These are phyloP conservation scores for Pestalotiopsis fici DNA, from an alignment of 2,329 filamentous ascomycete species.

Conservation along the genomic window DNA sequence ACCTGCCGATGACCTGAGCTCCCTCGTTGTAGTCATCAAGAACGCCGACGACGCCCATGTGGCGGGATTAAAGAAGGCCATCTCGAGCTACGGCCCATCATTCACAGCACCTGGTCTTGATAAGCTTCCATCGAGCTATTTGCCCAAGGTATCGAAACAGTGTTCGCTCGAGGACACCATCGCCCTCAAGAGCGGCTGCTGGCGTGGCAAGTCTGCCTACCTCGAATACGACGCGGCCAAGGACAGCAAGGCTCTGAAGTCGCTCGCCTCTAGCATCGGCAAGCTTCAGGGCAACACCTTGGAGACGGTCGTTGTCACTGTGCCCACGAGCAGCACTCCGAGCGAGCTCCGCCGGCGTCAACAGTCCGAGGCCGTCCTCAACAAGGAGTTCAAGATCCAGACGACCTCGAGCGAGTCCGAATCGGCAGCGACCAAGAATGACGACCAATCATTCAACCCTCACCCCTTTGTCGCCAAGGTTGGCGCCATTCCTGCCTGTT, in stretches of 20 bases:
- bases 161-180: constrained; percentile 28
- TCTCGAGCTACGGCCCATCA: constrained; percentile 40
- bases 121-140: constrained; percentile 46
- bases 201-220: constrained; percentile 29
- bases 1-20: constrained; percentile 39
- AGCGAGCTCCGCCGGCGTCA: constrained; percentile 48
- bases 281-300: constrained; percentile 49
- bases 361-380: constrained; percentile 45
- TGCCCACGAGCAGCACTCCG: constrained; percentile 41
- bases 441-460: constrained; percentile 31
- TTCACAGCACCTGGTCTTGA: constrained; percentile 51
- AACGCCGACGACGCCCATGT: constrained; percentile 51
- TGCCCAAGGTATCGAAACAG: constrained; percentile 34
- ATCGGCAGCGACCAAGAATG: constrained; percentile 31
- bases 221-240: constrained; percentile 29
- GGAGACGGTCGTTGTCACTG: constrained; percentile 57
- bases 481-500: constrained; percentile 69
- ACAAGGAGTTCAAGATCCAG: constrained; percentile 23
- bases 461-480: constrained; percentile 25
- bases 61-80: constrained; percentile 40
- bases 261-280: constrained; percentile 45
- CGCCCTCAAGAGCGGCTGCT: constrained; percentile 26
- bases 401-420: constrained; percentile 17
- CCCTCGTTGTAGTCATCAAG: constrained; percentile 63
- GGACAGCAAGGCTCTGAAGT: constrained; percentile 40